Evolutionary conservation across 257 asterid genomes (phyloP).

Genomic region (Phtheirospermum japonicum): DNA sequence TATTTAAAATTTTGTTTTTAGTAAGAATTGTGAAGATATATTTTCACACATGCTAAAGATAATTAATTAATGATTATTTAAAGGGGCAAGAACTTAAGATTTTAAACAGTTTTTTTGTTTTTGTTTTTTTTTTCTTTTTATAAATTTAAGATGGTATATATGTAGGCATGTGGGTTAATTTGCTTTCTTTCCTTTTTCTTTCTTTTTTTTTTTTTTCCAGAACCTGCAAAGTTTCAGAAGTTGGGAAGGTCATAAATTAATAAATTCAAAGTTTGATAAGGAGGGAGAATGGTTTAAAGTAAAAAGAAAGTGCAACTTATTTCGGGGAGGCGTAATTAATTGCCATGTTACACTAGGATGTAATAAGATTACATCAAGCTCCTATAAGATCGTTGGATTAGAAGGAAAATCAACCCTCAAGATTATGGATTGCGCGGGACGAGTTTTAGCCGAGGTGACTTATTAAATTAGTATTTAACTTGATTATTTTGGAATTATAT

Average conservation of each 20-base stretch:
- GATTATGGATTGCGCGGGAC: conserved; percentile 31
- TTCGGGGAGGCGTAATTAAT: conserved; percentile 16
- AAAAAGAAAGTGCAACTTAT: conserved; percentile 23
- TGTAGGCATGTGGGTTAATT: too few species aligned
- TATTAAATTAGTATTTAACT: neutral
- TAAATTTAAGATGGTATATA: too few species aligned
- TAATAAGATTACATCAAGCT: conserved; percentile 21
- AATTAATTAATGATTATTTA: too few species aligned
- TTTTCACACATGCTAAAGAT: too few species aligned
- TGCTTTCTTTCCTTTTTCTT: too few species aligned
- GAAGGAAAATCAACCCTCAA: conserved; percentile 33
- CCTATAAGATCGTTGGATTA: conserved; percentile 32
- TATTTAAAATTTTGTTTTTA: too few species aligned
- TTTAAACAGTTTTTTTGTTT: too few species aligned
- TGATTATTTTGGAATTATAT: too few species aligned
- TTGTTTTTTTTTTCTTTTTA: too few species aligned
- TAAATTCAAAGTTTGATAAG: conserved; percentile 19
- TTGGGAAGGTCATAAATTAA: conserved; percentile 43
- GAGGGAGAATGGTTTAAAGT: conserved; percentile 43
- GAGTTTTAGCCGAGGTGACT: conserved; percentile 50
- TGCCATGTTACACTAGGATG: conserved; percentile 32
- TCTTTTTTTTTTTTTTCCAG: too few species aligned
- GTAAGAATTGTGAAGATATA: too few species aligned
- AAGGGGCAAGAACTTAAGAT: too few species aligned
- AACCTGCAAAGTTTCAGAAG: conserved; percentile 26